Evolutionary conservation across 352 stramenopile species (phyloP), one percentile per base, ranked within the genome.

Genomic region (Pythium sukuiense): DNA sequence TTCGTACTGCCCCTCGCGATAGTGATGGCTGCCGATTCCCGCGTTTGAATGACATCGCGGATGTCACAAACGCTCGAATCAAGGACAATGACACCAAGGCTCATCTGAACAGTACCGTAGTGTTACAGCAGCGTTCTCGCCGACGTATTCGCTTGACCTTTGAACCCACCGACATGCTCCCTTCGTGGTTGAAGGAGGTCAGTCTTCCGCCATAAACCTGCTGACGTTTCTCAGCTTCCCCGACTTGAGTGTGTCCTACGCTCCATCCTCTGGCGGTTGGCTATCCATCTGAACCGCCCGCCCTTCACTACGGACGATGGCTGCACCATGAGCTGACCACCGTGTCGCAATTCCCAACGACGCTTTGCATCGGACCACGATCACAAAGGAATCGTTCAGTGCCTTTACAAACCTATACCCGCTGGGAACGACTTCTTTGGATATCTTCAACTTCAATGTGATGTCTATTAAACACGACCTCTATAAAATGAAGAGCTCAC

Each of bases 401-500:
- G n/a, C n/a, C 45, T 52, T 3, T 52, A 27, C 20, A 27, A 29
- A 16, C n/a, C 5, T 6, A 52, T 52, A 52, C 45, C 45, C 45
- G 20, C 20, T 24, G 0, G 20, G 20, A 24, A 24, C 20, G 20
- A 24, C 20, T 24, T 24, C 20, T 24, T 24, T 24, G 20, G 20
- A 24, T 24, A 24, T 52, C 45, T 52, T 52, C 45, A 52, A 52
- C 45, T 13, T 52, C n/a, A 52, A 16, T 26, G 3, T 6, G 9
- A 9, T 24, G 8, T 16, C 7, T 26, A 9, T 20, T 26, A 26
- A 24, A 49, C 16, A 26, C 32, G 5, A 52, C 45, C 45, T 52
- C 45, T 52, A 52, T 29, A 52, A 52, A 52, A 3, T n/a, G n/a
- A 52, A 52, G 3, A 52, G 45, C 45, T 52, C 45, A 52, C n/a